Base-by-base conservation (phyloP, 768 basidiomycete genomes). In the Tulasnella sp. region DNA sequence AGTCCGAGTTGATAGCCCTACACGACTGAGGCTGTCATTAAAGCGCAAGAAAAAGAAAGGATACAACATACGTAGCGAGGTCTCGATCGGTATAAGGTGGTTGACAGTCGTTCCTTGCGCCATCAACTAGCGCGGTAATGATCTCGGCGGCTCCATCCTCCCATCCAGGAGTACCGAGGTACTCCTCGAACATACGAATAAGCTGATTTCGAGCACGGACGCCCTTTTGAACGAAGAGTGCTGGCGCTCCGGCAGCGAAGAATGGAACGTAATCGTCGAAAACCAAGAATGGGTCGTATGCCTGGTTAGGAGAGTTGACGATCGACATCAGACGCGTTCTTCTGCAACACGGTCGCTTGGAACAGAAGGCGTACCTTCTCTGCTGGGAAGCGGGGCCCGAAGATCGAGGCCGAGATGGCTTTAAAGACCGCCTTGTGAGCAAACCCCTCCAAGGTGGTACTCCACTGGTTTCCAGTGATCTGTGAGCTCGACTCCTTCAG, bases 241-340 rank as follows among this genome's bases (percentile, higher is more conserved):
- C 26, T 16, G 79, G 79, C 10, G 79, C 46, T 32, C 75, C 67
- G 35, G 67, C 76, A 26, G 77, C 79, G 18, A 79, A 69, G 16
- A 78, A 69, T 6, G 79, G 73, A 29, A 80, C 71, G 5, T 71
- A 79, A 16, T 75, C 74, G 77, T 79, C 80, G 74, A 80, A 80
- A 16, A 51, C 73, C 13, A 74, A 44, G 70, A 80, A 80, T 11
- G 75, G 48, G 10, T 69, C 51, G 42, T 76, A 76, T 35, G 57
- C 9, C 75, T 76, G 35, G 55, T 40, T 67, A 29, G 37, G 32
- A 23, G 6, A 32, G 32, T 9, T 4, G 9, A 42, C 0, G 5
- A 37, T 51, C 23, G 35, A 55, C 18, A 35, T 75, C 16, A 75
- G 74, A 23, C 23, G 51, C 23, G n/a, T 51, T 51, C 18, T 3